Base-by-base conservation (phyloP, 768 basidiomycete genomes). In the Sporobolomyces pararoseus region DNA sequence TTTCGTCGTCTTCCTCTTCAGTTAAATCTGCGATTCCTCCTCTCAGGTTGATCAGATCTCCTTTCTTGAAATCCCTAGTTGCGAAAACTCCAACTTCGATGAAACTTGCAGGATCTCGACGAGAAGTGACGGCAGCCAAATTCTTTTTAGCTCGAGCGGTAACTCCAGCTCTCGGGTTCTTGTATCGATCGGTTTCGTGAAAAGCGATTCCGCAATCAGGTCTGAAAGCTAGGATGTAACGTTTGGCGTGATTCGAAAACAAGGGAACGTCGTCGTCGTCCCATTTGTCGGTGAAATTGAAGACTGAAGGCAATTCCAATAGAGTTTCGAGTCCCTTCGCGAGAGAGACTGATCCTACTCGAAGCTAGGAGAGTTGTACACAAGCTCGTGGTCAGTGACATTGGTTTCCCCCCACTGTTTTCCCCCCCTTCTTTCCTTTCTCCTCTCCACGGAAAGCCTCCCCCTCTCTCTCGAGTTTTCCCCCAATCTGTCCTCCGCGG, bases 31-130 rank as follows among this genome's bases (percentile, higher is more conserved):
- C 73, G 29, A 70, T 46, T 3, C 65, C 69, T 27, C 73, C 73
- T 9, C 60, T 49, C 29, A 74, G 50, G 46, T 61, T 50, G 63
- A 74, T 52, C 13, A 61, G 27, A 29, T 70, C 73, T 29, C 73
- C 73, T 66, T 74, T 74, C 58, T 65, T 74, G 68, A 70, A 70
- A 16, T 35, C 29, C 37, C 73, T 57, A 47, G 73, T 74, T 31
- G 73, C 73, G 37, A 74, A 74, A 10, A 74, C 68, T 34, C 60
- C 73, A 34, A 74, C 68, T 47, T 74, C 73, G 63, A 74, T 70
- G 34, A 64, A 57, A 13, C n/a, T 54, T 19, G 31, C n/a, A 7
- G 39, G 32, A 57, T 51, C 63, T 25, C 63, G 31, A 34, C 42
- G 37, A 34, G 59, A 61, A 25, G 59, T 58, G 34, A 32, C 53